Conservation (phyloP, 1,284 basidiomycete genomes). For the Mycena citricolor region DNA sequence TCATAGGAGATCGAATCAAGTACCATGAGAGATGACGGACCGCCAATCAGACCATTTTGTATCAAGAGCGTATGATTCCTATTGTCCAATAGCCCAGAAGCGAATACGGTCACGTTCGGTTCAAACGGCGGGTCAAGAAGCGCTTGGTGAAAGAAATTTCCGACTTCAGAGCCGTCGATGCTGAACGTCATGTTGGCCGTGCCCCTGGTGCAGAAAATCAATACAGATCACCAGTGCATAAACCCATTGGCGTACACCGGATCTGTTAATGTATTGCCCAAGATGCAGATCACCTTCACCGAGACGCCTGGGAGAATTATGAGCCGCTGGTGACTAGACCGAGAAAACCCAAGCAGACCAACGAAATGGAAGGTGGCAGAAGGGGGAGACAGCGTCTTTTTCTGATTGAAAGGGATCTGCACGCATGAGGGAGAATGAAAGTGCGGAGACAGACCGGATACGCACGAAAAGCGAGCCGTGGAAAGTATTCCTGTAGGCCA, state of each 20-base stretch:
- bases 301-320: conserved; percentile 29
- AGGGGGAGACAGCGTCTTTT: too few species aligned
- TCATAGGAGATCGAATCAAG: conserved; percentile 23
- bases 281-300: conserved; percentile 33
- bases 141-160: conserved; percentile 21
- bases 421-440: neutral
- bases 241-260: conserved; percentile 4
- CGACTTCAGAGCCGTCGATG: conserved; percentile 27
- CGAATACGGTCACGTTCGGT: conserved; percentile 15
- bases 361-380: too few species aligned
- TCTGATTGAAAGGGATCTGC: conserved; percentile 1
- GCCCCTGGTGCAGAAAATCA: conserved; percentile 14
- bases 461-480: conserved; percentile 28
- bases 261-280: conserved; percentile 19
- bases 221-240: conserved; percentile 4
- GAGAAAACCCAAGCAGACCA: too few species aligned
- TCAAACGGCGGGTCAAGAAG: conserved; percentile 8
- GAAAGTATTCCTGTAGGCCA: conserved; percentile 27
- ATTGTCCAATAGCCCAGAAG: neutral
- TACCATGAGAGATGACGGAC: conserved; percentile 10
- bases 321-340: too few species aligned
- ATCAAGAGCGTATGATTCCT: conserved; percentile 17
- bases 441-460: neutral
- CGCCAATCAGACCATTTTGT: conserved; percentile 11
- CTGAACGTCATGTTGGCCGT: conserved; percentile 30